Evolutionary conservation across 1,284 basidiomycete species (phyloP).

Genomic region (Hypsizygus ulmarius): DNA sequence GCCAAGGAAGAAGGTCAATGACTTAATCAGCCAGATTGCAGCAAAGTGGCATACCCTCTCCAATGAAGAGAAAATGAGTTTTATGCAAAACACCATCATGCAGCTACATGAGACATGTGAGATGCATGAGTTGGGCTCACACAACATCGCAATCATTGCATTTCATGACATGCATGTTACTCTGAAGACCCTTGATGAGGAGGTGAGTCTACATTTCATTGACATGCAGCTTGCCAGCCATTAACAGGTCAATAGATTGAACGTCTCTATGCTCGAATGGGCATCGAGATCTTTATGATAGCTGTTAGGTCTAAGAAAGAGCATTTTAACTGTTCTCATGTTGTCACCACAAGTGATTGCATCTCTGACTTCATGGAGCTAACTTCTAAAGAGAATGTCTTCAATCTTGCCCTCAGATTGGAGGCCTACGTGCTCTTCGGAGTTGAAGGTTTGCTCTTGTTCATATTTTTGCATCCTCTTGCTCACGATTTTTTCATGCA

Average conservation of each 20-base stretch:
- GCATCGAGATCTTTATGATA: neutral
- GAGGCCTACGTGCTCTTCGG: slow-evolving; percentile 2
- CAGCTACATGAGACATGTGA: neutral
- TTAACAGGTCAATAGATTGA: neutral
- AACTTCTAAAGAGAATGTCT: neutral
- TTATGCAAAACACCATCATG: too few species aligned
- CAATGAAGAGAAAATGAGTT: too few species aligned
- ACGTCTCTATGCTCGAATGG: neutral
- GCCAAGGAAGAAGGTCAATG: neutral
- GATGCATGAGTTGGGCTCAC: slow-evolving; percentile 1
- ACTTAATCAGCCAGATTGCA: neutral
- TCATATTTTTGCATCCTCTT: neutral
- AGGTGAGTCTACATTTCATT: neutral
- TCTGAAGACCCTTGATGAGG: neutral
- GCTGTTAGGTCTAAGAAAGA: neutral
- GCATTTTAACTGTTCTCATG: neutral
- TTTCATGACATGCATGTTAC: neutral
- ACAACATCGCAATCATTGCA: slow-evolving; percentile 1
- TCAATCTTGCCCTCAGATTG: neutral
- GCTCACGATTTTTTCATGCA: neutral
- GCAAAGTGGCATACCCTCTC: neutral
- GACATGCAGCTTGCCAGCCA: neutral
- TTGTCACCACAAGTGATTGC: neutral
- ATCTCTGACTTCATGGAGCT: neutral
- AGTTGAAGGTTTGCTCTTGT: neutral